Percentiles rank a stretch among this genome's conserved stretches.
Evolutionary conservation across 257 asterid genomes (phyloP).

Genomic region (Nyctanthes arbortristis): DNA sequence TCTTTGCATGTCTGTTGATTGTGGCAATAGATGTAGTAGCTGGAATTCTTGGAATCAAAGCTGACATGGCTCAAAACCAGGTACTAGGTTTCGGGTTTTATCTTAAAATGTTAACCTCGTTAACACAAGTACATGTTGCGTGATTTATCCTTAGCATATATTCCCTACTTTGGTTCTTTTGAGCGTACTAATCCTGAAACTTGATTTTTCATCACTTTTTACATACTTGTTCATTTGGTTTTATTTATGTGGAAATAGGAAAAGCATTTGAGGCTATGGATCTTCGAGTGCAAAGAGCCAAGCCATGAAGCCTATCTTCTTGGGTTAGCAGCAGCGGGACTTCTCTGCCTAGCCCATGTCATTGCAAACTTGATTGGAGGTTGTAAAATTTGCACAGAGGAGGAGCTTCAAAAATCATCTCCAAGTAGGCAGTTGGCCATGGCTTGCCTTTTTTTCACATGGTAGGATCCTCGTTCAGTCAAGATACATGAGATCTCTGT

Average conservation of each 20-base stretch:
- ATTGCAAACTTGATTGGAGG: conserved; percentile 72
- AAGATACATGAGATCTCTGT: background rate
- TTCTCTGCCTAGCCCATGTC: conserved; percentile 64
- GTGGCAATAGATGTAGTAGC: conserved; percentile 68
- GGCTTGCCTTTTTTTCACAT: conserved; percentile 59
- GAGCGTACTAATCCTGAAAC: too few species aligned
- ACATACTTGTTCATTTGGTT: background rate
- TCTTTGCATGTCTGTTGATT: conserved; percentile 62
- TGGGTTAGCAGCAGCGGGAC: conserved; percentile 69
- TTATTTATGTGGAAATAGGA: conserved; percentile 43
- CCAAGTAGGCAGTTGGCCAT: conserved; percentile 59
- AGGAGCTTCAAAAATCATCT: conserved; percentile 49
- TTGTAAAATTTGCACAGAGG: conserved; percentile 39
- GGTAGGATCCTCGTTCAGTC: conserved; percentile 39
- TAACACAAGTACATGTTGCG: too few species aligned
- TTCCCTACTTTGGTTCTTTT: too few species aligned
- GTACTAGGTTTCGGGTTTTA: too few species aligned
- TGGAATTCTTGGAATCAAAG: conserved; percentile 76
- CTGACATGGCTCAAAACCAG: conserved; percentile 81
- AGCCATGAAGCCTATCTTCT: conserved; percentile 78
- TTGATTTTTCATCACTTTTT: too few species aligned
- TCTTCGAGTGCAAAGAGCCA: conserved; percentile 87
- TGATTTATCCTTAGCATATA: too few species aligned
- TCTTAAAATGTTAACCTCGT: too few species aligned
- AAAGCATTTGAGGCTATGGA: conserved; percentile 72